Evolutionary conservation across 441 rosid genomes (phyloP).

Genomic region (Metrosideros polymorpha): DNA sequence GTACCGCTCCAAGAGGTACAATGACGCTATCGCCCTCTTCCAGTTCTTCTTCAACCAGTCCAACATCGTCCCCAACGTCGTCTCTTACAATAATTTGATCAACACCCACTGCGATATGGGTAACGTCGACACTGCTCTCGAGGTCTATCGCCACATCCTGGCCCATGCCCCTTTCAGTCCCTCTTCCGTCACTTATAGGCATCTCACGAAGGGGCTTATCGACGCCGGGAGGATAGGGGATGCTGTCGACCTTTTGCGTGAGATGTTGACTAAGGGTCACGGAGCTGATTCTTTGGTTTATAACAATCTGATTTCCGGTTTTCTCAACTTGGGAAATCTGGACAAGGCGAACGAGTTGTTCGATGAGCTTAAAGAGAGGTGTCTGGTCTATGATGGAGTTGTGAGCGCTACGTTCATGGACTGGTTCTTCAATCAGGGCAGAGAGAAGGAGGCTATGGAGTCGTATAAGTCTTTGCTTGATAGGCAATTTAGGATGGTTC

Average conservation of each 20-base stretch:
- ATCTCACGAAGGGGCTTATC: conserved; percentile 82
- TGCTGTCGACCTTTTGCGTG: conserved; percentile 71
- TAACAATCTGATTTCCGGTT: conserved; percentile 67
- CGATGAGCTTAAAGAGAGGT: conserved; percentile 69
- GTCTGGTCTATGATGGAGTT: conserved; percentile 80
- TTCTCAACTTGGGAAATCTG: conserved; percentile 56
- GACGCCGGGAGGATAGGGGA: conserved; percentile 66
- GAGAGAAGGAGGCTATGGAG: conserved; percentile 80
- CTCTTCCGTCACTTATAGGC: conserved; percentile 73
- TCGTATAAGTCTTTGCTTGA: conserved; percentile 62
- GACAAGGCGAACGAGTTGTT: conserved; percentile 84
- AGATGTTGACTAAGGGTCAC: conserved; percentile 77
- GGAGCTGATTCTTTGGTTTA: conserved; percentile 91
- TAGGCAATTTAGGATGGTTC: conserved; percentile 67
- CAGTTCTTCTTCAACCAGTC: conserved; percentile 70
- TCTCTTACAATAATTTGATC: conserved; percentile 83
- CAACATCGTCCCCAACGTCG: conserved; percentile 73
- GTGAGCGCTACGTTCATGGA: conserved; percentile 87
- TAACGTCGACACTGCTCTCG: conserved; percentile 55
- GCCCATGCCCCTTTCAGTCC: conserved; percentile 77
- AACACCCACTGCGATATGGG: conserved; percentile 82
- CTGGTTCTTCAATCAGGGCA: conserved; percentile 85
- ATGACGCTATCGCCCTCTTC: conserved; percentile 64
- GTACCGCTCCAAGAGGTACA: conserved; percentile 69
- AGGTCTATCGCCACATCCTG: conserved; percentile 49